These are phyloP conservation scores for Pythium chondricola DNA, from an alignment of 352 stramenopile species.

Conservation along the genomic window DNA sequence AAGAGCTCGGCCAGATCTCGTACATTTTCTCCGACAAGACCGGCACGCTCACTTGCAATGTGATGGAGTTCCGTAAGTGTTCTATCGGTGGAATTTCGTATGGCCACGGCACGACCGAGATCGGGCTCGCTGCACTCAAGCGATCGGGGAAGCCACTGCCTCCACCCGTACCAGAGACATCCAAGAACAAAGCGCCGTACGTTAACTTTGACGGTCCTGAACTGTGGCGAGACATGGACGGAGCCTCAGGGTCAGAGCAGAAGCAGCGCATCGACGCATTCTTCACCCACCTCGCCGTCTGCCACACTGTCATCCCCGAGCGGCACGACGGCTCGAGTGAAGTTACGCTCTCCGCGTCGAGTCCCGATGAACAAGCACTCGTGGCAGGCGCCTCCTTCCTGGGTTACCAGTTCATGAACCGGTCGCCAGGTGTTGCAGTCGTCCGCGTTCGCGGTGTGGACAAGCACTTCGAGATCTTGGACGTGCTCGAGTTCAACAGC, in stretches of 20 bases:
- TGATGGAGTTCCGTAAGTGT: conserved; percentile 97
- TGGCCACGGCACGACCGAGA: conserved; percentile 80
- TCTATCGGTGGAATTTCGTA: conserved; percentile 89
- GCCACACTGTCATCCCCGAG: conserved; percentile 97
- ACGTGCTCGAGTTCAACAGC: conserved; percentile 90
- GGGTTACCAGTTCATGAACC: conserved; percentile 71
- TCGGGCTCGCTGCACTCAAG: conserved; percentile 62
- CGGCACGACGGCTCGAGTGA: conserved; percentile 65
- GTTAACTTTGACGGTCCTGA: conserved; percentile 76
- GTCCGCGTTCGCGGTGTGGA: conserved; percentile 37
- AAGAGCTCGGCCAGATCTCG: conserved; percentile 95
- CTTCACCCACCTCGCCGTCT: conserved; percentile 83
- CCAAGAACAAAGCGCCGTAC: conserved; percentile 36
- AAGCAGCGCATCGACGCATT: conserved; percentile 66
- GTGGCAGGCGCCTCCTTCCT: conserved; percentile 69
- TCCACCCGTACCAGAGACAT: conserved; percentile 15
- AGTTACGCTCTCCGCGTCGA: conserved; percentile 65
- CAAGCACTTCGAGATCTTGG: conserved; percentile 72
- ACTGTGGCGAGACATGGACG: conserved; percentile 60
- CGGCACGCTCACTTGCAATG: conserved; percentile 99
- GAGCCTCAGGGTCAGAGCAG: conserved; percentile 37
- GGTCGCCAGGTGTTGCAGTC: conserved; percentile 41
- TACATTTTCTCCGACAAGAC: conserved; percentile 99
- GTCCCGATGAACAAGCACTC: conserved; percentile 85
- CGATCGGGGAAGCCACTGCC: conserved; percentile 53